Percentiles rank a stretch among this genome's conserved stretches.
Evolutionary conservation across 257 asterid genomes (phyloP).

Genomic region (Salvia miltiorrhiza): DNA sequence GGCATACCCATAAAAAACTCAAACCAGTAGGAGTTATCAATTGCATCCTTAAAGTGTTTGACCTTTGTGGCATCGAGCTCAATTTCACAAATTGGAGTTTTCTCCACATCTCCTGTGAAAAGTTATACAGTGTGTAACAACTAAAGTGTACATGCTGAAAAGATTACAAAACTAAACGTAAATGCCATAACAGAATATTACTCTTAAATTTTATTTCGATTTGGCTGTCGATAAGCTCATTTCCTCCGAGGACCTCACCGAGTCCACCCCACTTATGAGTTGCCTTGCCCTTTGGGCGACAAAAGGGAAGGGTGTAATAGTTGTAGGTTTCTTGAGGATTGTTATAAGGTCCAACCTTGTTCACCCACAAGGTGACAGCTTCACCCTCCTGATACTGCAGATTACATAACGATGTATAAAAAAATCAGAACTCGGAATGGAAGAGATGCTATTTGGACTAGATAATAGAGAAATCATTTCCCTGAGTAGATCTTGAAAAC

Average conservation of each 20-base stretch:
- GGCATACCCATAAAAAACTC: slow-evolving; percentile 72
- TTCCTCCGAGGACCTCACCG: slow-evolving; percentile 75
- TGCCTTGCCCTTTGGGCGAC: slow-evolving; percentile 45
- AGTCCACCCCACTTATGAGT: slow-evolving; percentile 69
- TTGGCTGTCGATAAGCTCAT: slow-evolving; percentile 72
- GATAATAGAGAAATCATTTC: slow-evolving; percentile 12
- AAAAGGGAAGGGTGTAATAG: slow-evolving; percentile 72
- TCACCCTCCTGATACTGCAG: slow-evolving; percentile 65
- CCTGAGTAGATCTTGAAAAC: slow-evolving; percentile 13
- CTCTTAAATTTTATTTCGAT: slow-evolving; percentile 66
- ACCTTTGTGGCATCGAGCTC: slow-evolving; percentile 60
- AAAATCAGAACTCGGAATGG: slow-evolving; percentile 11
- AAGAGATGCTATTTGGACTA: background rate
- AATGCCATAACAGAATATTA: slow-evolving; percentile 27
- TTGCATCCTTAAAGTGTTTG: slow-evolving; percentile 64
- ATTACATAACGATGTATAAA: background rate
- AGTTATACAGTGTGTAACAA: background rate
- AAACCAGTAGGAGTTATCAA: slow-evolving; percentile 60
- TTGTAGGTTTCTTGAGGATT: slow-evolving; percentile 85
- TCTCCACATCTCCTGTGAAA: slow-evolving; percentile 51
- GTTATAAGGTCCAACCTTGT: slow-evolving; percentile 75
- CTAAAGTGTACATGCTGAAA: background rate
- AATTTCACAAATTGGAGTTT: slow-evolving; percentile 50
- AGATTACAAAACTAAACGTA: slow-evolving; percentile 8
- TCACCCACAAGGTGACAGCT: slow-evolving; percentile 62